phyloP scores from a whole-genome alignment of 805 yeast genomes.

The Crinitomyces ghanaensis region DNA sequence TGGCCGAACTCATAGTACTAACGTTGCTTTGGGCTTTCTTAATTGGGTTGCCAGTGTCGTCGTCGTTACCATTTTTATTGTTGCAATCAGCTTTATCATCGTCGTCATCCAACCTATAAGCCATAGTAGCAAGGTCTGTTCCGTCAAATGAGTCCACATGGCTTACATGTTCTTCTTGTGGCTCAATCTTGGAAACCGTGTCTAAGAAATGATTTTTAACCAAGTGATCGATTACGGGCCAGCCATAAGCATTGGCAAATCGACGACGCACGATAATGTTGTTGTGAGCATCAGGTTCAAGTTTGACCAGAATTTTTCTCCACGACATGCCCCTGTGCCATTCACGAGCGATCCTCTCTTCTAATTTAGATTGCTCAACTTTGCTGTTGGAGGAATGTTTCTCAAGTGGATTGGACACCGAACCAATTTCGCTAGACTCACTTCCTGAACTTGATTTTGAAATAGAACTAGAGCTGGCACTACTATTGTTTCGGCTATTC shows the following conservation, averaged over 20 bases:
- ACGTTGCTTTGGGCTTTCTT: not conserved
- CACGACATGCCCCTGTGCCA: constrained; percentile 80
- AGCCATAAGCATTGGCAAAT: constrained; percentile 89
- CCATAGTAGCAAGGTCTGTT: constrained; percentile 11
- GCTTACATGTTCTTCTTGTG: not conserved
- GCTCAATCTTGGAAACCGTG: not conserved
- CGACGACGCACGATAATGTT: constrained; percentile 80
- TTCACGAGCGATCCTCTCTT: constrained; percentile 75
- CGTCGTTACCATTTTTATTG: not conserved
- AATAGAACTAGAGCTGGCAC: constrained; percentile 1
- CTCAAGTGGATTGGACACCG: constrained; percentile 9
- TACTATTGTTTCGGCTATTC: constrained; percentile 3
- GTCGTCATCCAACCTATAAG: constrained; percentile 5
- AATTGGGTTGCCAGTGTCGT: too few relatives aligned
- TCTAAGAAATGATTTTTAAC: constrained; percentile 48
- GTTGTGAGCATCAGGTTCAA: constrained; percentile 91
- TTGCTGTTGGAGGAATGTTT: too few relatives aligned
- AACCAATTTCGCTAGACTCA: not conserved
- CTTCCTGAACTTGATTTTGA: not conserved
- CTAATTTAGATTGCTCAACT: constrained; percentile 32
- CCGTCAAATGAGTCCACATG: too few relatives aligned
- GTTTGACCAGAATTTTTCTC: constrained; percentile 80
- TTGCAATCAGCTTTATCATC: not conserved
- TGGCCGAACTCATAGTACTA: not conserved
- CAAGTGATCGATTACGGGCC: constrained; percentile 83